Base-by-base conservation (phyloP, 1,284 basidiomycete species). In the Tausonia pullulans region DNA sequence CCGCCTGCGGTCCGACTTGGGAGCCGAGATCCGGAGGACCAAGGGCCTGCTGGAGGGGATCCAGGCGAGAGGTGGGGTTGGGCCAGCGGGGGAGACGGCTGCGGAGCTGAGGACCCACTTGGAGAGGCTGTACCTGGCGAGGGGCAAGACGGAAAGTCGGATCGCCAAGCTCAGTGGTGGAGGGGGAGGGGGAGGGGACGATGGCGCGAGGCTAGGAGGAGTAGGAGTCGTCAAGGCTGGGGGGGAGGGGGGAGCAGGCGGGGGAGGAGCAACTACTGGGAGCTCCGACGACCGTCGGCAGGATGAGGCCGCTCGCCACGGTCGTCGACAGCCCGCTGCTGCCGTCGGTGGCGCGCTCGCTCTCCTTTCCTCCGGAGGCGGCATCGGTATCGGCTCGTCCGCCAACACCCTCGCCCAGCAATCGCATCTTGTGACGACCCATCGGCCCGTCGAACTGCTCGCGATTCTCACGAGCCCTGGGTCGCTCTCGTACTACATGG, bases 401-500 rank as follows among this genome's bases (percentile, higher is more conserved):
- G 49, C 49, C 11, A 51, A 51, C 45, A 66, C 7, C 49, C n/a
- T 41, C 61, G 64, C 41, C 46, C 16, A 50, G 44, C 56, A 54
- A 65, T 64, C 43, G 58, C 59, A 11, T 57, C 48, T 46, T 64
- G 52, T 13, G 57, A 64, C 27, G 27, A 27, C 27, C 27, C 27
- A 27, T 27, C 27, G 27, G 27, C 27, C 55, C 10, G 43, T 49
- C 55, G 52, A 51, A 44, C 63, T 65, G 46, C 52, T 46, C 9
- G 85, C 90, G 58, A 82, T 97, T 53, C 83, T 98, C 0, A 80
- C 84, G 48, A 92, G 92, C 69, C 90, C 93, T 0, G 87, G 85
- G 44, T 90, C 91, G 0, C 81, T 98, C 0, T 92, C 89, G 2
- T 95, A 95, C 74, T 91, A 95, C 78, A 94, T 97, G 85, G 95